These are phyloP conservation scores for Globisporangium heterothallicum DNA, from an alignment of 352 stramenopile species.

Conservation along the genomic window DNA sequence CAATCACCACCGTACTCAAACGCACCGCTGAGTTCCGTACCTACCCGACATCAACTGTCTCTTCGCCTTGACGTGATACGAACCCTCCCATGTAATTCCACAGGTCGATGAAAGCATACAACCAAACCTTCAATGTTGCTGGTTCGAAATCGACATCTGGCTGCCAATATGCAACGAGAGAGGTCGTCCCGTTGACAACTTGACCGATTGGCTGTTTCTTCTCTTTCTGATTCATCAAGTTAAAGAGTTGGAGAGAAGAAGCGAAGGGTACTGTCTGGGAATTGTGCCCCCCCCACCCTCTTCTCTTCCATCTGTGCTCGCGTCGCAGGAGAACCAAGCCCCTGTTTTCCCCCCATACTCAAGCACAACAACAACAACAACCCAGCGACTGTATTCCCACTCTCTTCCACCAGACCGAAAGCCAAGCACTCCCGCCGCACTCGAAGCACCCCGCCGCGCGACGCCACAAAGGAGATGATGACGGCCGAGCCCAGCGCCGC, in stretches of 20 bases:
- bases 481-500: conserved; percentile 46
- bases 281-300: conserved; percentile 6
- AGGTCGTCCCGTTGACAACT: conserved; percentile 13
- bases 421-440: too few species aligned
- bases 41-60: conserved; percentile 9
- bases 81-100: conserved; percentile 7
- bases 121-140: neutral
- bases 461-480: conserved; percentile 34
- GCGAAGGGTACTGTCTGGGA: neutral
- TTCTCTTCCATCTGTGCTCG: conserved; percentile 1
- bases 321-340: conserved; percentile 5
- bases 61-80: conserved; percentile 3
- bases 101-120: neutral
- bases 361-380: too few species aligned
- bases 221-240: conserved; percentile 13
- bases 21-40: too few species aligned
- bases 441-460: too few species aligned
- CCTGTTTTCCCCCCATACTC: too few species aligned
- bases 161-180: conserved; percentile 1
- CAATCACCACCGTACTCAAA: too few species aligned
- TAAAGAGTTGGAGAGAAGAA: conserved; percentile 4
- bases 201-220: conserved; percentile 15
- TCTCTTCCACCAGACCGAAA: conserved; percentile 1
- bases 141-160: neutral
- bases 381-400: too few species aligned